Evolutionary conservation across 179 eudicot species (phyloP).

Genomic region (Heliamphora pulchella): DNA sequence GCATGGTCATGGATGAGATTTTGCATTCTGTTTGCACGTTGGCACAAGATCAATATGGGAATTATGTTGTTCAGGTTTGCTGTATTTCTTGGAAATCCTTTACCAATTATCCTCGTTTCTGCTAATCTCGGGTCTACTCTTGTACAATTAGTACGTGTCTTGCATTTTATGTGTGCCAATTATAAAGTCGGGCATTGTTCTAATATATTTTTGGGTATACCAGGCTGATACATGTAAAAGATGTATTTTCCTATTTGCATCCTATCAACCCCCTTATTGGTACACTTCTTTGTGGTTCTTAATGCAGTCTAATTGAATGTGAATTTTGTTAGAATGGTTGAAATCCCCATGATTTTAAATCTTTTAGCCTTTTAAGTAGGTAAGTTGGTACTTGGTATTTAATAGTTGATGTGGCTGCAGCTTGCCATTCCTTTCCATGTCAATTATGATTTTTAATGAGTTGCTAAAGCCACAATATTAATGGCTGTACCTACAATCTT

Average conservation of each 20-base stretch:
- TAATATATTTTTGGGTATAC: neutral
- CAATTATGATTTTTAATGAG: neutral
- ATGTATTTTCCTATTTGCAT: neutral
- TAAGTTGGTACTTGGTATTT: neutral
- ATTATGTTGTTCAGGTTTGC: conserved; percentile 72
- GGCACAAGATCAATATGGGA: conserved; percentile 75
- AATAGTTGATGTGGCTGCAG: neutral
- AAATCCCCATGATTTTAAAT: neutral
- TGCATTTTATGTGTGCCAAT: neutral
- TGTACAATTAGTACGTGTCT: neutral
- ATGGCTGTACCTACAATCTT: neutral
- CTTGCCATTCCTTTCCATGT: conserved; percentile 4
- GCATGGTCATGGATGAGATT: conserved; percentile 58
- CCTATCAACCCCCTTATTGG: neutral
- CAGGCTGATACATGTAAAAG: neutral
- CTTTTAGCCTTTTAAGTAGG: neutral
- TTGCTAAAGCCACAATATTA: neutral
- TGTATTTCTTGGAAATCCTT: neutral
- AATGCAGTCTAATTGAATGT: neutral
- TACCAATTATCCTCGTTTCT: neutral
- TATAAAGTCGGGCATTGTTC: neutral
- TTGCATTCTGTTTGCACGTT: conserved; percentile 49
- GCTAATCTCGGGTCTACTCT: neutral
- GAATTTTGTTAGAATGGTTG: neutral
- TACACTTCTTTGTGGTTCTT: neutral